These are phyloP conservation scores for Tremellales sp. DNA, from an alignment of 1,284 basidiomycete species.

Conservation along the genomic window DNA sequence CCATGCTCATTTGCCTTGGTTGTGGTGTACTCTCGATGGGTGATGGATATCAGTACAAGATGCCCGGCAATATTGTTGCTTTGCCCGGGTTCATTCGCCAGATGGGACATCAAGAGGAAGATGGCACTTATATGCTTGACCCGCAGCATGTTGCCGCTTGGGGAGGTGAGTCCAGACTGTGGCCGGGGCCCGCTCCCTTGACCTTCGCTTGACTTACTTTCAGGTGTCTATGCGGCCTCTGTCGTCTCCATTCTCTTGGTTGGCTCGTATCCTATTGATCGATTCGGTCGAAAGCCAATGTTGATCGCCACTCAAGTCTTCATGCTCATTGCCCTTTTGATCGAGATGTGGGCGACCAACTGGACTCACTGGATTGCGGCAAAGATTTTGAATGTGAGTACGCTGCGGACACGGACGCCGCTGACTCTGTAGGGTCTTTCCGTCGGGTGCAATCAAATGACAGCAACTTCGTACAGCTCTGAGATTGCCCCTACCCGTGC, in stretches of 20 bases:
- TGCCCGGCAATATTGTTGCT: constrained; percentile 10
- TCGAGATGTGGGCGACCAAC: constrained; percentile 3
- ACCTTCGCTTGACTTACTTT: too few relatives aligned
- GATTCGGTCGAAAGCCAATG: constrained; percentile 3
- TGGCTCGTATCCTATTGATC: constrained; percentile 1
- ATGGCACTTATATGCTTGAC: constrained; percentile 3
- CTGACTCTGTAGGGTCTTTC: constrained; percentile 1
- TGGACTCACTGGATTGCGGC: constrained; percentile 4
- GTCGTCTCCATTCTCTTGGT: constrained; percentile 1
- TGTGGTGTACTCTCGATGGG: constrained; percentile 1
- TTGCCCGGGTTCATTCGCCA: constrained; percentile 7
- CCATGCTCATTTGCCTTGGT: not conserved
- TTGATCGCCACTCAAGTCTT: constrained; percentile 1
- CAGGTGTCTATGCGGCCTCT: not conserved
- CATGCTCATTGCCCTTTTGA: constrained; percentile 1
- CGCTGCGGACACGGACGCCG: not conserved
- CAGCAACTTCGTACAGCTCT: constrained; percentile 2
- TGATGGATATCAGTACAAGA: constrained; percentile 7
- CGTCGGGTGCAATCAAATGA: constrained; percentile 2
- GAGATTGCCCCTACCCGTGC: constrained; percentile 1
- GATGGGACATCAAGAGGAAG: constrained; percentile 1
- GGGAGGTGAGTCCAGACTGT: constrained; percentile 1
- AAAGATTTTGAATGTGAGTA: constrained; percentile 1
- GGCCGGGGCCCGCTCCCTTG: too few relatives aligned
- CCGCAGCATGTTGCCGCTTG: constrained; percentile 6